Base-by-base conservation (phyloP, 176 grass and related monocot species). In the Oryza coarctata region DNA sequence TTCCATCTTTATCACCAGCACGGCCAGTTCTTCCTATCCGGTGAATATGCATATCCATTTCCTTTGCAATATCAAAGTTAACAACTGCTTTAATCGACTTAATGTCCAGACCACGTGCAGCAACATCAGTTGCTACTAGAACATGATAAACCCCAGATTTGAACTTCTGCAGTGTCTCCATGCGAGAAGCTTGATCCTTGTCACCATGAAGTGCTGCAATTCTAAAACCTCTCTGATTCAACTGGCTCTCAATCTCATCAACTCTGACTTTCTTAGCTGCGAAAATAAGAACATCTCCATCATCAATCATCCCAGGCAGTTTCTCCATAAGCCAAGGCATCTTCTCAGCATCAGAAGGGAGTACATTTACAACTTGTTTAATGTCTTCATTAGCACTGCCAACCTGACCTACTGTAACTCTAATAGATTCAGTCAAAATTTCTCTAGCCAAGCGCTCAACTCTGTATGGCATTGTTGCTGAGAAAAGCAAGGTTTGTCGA, bases 11-110 rank as follows among this genome's bases (percentile, higher is more conserved):
- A 91, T 98, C 95, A 71, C 95, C 95, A 76, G 95, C 95, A 29
- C 95, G 92, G 18, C 95, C 95, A 34, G 95, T 98, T 85, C 95
- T 84, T 78, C 95, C 95, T 38, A 98, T 92, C 47, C 95, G 93
- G 78, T 98, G 95, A 75, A 98, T 92, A 90, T 98, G 95, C 92
- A 94, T 95, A 83, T 98, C 95, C 95, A 98, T 93, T 76, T 98
- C 95, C 85, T 91, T 95, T 11, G 92, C 95, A 77, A 93, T 93
- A 83, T 98, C 95, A 43, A 90, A 98, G 76, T 98, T 98, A 77
- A 98, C 95, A 76, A 98, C 95, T 70, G 95, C 93, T 82, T 98
- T 98, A 43, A 98, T 98, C 30, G 95, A 98, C 63, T 98, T 98
- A 84, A 98, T 98, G 87, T 98, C 95, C 63, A 98, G 88, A 58